These are phyloP conservation scores for Extremus antarcticus DNA, from an alignment of 495 filamentous ascomycete species.

Conservation along the genomic window DNA sequence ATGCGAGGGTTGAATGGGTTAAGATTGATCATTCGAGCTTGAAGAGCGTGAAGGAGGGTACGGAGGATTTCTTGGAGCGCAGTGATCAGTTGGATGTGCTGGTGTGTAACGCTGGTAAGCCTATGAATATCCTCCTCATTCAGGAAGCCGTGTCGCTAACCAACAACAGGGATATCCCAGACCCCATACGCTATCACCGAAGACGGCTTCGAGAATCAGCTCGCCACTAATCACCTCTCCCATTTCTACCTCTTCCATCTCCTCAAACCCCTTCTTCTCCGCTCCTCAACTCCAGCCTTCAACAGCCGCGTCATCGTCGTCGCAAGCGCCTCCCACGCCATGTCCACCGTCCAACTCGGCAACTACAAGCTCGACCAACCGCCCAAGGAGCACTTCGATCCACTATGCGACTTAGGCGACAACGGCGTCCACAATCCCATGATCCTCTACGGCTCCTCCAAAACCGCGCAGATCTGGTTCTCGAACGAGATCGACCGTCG, in stretches of 20 bases:
- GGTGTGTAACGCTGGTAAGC: conserved; percentile 24
- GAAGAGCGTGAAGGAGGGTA: conserved; percentile 16
- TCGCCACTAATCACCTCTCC: conserved; percentile 41
- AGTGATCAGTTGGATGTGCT: conserved; percentile 23
- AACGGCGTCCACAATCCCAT: conserved; percentile 30
- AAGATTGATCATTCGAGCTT: conserved; percentile 27
- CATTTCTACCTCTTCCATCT: conserved; percentile 45
- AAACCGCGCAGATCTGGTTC: conserved; percentile 24
- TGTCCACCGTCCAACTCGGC: conserved; percentile 20
- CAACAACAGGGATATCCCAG: conserved; percentile 3
- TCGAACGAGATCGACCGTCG: conserved; percentile 25
- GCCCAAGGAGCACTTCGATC: neutral
- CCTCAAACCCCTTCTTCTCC: conserved; percentile 34
- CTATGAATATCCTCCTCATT: neutral
- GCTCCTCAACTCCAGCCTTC: conserved; percentile 29
- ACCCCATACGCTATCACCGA: conserved; percentile 24
- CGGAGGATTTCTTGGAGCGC: conserved; percentile 14
- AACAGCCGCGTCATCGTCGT: conserved; percentile 36
- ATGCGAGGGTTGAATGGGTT: conserved; percentile 23
- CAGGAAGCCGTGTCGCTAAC: neutral
- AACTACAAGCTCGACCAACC: conserved; percentile 30
- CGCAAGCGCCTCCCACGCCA: conserved; percentile 32
- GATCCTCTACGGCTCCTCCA: conserved; percentile 25
- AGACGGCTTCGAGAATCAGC: conserved; percentile 38
- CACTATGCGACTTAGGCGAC: conserved; percentile 2